A percentile compares a stretch with the other conserved stretches of the same genome.
Conservation (phyloP, 2,329 filamentous ascomycete species). For the Stemphylium beticola region DNA sequence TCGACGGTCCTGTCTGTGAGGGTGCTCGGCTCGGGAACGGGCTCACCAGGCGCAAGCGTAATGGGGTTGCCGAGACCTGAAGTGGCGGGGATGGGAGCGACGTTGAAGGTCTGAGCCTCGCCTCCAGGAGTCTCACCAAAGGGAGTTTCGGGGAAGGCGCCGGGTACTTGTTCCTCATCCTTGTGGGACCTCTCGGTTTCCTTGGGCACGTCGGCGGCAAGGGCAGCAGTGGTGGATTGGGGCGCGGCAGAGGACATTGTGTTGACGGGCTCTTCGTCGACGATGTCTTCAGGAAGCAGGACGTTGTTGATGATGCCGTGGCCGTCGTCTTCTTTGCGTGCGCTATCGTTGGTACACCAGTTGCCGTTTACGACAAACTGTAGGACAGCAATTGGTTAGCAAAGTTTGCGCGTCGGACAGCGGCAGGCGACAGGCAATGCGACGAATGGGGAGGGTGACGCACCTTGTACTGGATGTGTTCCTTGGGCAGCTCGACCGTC, state of each 20-base stretch:
- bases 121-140: conserved; percentile 60
- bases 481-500: conserved; percentile 72
- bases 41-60: conserved; percentile 77
- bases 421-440: conserved; percentile 3
- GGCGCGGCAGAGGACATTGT: conserved; percentile 73
- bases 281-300: conserved; percentile 75
- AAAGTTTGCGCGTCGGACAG: conserved; percentile 14
- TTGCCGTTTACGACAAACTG: conserved; percentile 95
- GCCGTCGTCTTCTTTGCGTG: conserved; percentile 81
- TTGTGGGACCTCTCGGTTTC: conserved; percentile 50
- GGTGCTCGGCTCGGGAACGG: conserved; percentile 71
- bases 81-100: conserved; percentile 66
- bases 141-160: conserved; percentile 77
- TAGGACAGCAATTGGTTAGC: conserved; percentile 24
- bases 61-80: conserved; percentile 76
- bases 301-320: conserved; percentile 93
- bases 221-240: conserved; percentile 71
- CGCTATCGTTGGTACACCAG: conserved; percentile 84
- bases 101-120: conserved; percentile 55
- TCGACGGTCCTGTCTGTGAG: conserved; percentile 74
- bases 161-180: conserved; percentile 57
- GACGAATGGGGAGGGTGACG: conserved; percentile 26
- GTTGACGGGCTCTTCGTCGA: conserved; percentile 53
- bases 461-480: conserved; percentile 95
- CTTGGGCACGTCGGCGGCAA: conserved; percentile 71